phyloP scores from a whole-genome alignment of 1,284 basidiomycete genomes.

The Schizopora paradoxa region DNA sequence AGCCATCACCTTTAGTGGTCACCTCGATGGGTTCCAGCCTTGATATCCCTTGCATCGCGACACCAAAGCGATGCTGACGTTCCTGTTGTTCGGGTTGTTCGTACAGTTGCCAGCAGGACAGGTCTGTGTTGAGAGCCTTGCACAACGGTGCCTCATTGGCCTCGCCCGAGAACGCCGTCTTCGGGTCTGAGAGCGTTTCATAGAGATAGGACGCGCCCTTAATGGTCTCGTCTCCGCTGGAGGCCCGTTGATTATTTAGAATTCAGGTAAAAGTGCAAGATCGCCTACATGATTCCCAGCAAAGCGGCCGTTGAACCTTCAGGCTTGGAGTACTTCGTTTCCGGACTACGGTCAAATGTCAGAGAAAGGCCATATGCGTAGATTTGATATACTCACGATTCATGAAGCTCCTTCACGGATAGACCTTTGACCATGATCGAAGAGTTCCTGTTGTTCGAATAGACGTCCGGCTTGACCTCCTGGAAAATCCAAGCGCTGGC shows the following conservation, averaged over 20 bases:
- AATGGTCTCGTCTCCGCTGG: slow-evolving; percentile 27
- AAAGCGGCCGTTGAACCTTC: slow-evolving; percentile 20
- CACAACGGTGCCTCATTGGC: slow-evolving; percentile 28
- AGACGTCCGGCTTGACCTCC: slow-evolving; percentile 19
- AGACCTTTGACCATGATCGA: slow-evolving; percentile 26
- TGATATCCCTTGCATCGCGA: slow-evolving; percentile 30
- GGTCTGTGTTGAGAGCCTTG: slow-evolving; percentile 23
- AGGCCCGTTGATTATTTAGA: not conserved
- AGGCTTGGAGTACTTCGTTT: slow-evolving; percentile 23
- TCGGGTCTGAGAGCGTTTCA: slow-evolving; percentile 32
- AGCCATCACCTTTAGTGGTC: slow-evolving; percentile 27
- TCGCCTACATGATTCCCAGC: slow-evolving; percentile 17
- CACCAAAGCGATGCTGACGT: slow-evolving; percentile 27
- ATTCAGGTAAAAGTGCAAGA: not conserved
- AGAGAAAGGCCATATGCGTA: not conserved
- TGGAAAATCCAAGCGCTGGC: slow-evolving; percentile 22
- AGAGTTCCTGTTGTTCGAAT: slow-evolving; percentile 20
- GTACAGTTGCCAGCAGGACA: slow-evolving; percentile 27
- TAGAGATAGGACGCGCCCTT: slow-evolving; percentile 30
- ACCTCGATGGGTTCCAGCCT: slow-evolving; percentile 23
- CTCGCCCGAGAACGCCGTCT: slow-evolving; percentile 25
- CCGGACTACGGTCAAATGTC: slow-evolving; percentile 16
- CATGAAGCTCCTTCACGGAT: not conserved
- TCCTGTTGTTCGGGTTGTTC: slow-evolving; percentile 27
- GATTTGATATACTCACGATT: not conserved